A percentile compares a stretch with the other conserved stretches of the same genome.
Conservation (phyloP, 2,329 filamentous ascomycete species). For the Aspergillus neoniger region DNA sequence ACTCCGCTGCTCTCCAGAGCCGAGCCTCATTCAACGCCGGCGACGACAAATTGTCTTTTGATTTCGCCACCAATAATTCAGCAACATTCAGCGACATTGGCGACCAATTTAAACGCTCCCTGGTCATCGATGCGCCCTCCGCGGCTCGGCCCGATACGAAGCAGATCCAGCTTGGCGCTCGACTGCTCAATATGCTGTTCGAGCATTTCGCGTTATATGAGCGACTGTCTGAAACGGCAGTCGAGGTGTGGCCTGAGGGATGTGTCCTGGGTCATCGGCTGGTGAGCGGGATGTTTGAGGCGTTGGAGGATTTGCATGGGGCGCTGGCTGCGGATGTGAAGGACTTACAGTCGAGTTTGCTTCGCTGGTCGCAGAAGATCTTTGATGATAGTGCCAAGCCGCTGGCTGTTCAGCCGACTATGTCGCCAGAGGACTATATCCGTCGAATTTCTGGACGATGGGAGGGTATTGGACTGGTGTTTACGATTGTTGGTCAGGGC, state of each 20-base stretch:
- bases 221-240: constrained; percentile 16
- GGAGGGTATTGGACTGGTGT: constrained; percentile 28
- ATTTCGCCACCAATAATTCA: constrained; percentile 19
- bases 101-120: not conserved
- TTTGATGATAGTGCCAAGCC: constrained; percentile 23
- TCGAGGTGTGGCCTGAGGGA: constrained; percentile 22
- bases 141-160: constrained; percentile 10
- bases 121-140: not conserved
- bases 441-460: constrained; percentile 20
- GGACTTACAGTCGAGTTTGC: constrained; percentile 9
- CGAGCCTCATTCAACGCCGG: not conserved
- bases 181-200: constrained; percentile 20
- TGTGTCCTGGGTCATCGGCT: constrained; percentile 25
- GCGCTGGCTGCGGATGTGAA: constrained; percentile 9
- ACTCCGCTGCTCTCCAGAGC: not conserved
- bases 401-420: constrained; percentile 19
- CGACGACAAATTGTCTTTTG: constrained; percentile 9
- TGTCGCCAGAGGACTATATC: constrained; percentile 24
- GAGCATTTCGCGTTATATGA: constrained; percentile 26
- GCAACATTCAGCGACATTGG: constrained; percentile 20
- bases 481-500: constrained; percentile 21
- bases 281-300: constrained; percentile 20
- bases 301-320: constrained; percentile 22
- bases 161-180: constrained; percentile 27
- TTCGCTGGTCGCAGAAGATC: constrained; percentile 18